phyloP scores from a whole-genome alignment of 2,329 filamentous ascomycete species.

The Fonsecaea erecta region DNA sequence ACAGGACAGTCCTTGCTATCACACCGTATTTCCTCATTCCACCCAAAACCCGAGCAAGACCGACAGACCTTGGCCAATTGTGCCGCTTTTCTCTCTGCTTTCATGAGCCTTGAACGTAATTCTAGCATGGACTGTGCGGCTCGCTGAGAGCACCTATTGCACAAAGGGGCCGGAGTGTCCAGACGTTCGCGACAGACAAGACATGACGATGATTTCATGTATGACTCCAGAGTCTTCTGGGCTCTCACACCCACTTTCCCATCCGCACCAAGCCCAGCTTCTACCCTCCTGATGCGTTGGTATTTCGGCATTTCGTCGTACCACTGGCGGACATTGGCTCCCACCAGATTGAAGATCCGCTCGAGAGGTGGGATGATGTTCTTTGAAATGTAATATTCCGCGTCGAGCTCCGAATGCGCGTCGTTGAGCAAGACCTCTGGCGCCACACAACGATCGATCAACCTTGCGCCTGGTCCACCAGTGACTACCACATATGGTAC shows the following conservation, averaged over 20 bases:
- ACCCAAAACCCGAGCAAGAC: constrained; percentile 74
- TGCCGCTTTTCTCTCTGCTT: constrained; percentile 65
- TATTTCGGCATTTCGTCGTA: constrained; percentile 97
- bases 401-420: constrained; percentile 79
- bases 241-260: constrained; percentile 43
- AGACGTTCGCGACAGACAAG: constrained; percentile 72
- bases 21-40: constrained; percentile 78
- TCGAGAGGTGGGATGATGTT: constrained; percentile 94
- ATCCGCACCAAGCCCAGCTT: constrained; percentile 44
- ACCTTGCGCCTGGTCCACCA: constrained; percentile 80
- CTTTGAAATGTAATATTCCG: constrained; percentile 96
- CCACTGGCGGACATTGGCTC: constrained; percentile 87
- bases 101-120: constrained; percentile 66
- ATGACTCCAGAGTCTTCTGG: constrained; percentile 86
- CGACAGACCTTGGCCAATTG: constrained; percentile 75
- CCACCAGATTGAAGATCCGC: constrained; percentile 94
- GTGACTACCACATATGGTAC: constrained; percentile 93
- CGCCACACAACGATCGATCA: constrained; percentile 87
- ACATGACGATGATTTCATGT: constrained; percentile 81
- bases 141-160: constrained; percentile 44
- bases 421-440: constrained; percentile 81
- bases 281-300: constrained; percentile 72
- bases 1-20: constrained; percentile 92
- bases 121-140: constrained; percentile 64
- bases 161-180: constrained; percentile 47